A percentile compares a stretch with the other conserved stretches of the same genome.
Evolutionary conservation across 176 grass and related monocot genomes (phyloP).

Genomic region (Tillandsia leiboldiana): DNA sequence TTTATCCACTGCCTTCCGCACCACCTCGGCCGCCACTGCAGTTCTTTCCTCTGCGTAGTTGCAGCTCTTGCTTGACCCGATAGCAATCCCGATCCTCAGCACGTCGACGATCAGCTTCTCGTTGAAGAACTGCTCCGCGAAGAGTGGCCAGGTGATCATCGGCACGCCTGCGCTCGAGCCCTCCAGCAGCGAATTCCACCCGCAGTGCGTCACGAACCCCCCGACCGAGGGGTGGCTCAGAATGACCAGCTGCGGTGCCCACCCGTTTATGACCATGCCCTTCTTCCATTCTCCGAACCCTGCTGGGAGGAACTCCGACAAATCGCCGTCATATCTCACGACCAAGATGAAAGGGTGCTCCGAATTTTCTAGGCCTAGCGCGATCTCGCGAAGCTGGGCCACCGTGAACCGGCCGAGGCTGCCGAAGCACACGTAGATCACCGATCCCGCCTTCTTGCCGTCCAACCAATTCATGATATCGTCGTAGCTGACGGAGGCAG

Average conservation of each 20-base stretch:
- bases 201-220: conserved; percentile 40
- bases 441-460: conserved; percentile 11
- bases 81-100: conserved; percentile 6
- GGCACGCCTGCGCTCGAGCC: conserved; percentile 16
- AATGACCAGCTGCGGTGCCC: conserved; percentile 25
- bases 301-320: conserved; percentile 1
- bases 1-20: neutral
- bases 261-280: conserved; percentile 26
- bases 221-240: conserved; percentile 22
- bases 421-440: conserved; percentile 59
- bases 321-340: neutral
- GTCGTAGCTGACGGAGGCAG: conserved; percentile 10
- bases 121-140: conserved; percentile 33
- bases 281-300: conserved; percentile 4
- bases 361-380: conserved; percentile 33
- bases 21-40: neutral
- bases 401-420: conserved; percentile 17
- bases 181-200: conserved; percentile 37
- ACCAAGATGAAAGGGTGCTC: conserved; percentile 49
- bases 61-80: neutral
- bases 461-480: conserved; percentile 40
- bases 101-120: conserved; percentile 26
- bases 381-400: conserved; percentile 37
- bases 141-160: conserved; percentile 30
- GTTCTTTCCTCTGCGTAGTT: neutral